These are phyloP conservation scores for Boletellus deceptivus DNA, from an alignment of 1,284 basidiomycete genomes.

Conservation along the genomic window DNA sequence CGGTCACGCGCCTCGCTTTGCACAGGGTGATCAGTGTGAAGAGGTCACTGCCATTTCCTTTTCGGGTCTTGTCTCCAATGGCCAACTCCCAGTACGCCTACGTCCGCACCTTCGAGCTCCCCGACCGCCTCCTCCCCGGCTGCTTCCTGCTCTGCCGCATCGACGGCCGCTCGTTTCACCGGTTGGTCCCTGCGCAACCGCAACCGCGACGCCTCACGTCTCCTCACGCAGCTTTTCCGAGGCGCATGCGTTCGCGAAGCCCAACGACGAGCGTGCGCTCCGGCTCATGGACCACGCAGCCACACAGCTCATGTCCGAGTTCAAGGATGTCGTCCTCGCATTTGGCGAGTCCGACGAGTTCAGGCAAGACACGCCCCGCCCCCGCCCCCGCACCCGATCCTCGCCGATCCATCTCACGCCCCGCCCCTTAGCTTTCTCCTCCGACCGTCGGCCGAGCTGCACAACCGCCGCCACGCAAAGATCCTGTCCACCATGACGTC, in stretches of 20 bases:
- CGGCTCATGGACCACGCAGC: conserved; percentile 94
- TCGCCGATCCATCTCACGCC: not conserved
- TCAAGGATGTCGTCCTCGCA: conserved; percentile 78
- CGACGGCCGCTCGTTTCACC: conserved; percentile 95
- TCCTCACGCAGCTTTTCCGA: conserved; percentile 73
- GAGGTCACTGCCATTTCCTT: conserved; percentile 17
- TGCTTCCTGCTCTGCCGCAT: conserved; percentile 87
- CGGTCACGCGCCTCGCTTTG: conserved; percentile 4
- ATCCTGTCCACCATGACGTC: conserved; percentile 89
- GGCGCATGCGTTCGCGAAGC: conserved; percentile 81
- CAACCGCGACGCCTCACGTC: conserved; percentile 2
- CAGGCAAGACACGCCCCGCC: conserved; percentile 57
- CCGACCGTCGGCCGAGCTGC: conserved; percentile 70
- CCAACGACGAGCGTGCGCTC: conserved; percentile 87
- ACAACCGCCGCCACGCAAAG: conserved; percentile 86
- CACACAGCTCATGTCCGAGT: conserved; percentile 75
- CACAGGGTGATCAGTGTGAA: conserved; percentile 17
- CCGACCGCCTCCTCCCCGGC: conserved; percentile 81
- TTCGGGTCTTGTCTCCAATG: conserved; percentile 48
- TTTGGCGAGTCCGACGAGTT: conserved; percentile 98
- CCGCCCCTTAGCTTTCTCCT: conserved; percentile 75
- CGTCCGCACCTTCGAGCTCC: conserved; percentile 87
- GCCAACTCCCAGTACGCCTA: conserved; percentile 92
- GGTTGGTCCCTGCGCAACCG: conserved; percentile 45
- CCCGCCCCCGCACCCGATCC: no score